Evolutionary conservation across 495 filamentous ascomycete species (phyloP), one percentile per base, ranked within the genome.

Genomic region (Friedmanniomyces endolithicus): DNA sequence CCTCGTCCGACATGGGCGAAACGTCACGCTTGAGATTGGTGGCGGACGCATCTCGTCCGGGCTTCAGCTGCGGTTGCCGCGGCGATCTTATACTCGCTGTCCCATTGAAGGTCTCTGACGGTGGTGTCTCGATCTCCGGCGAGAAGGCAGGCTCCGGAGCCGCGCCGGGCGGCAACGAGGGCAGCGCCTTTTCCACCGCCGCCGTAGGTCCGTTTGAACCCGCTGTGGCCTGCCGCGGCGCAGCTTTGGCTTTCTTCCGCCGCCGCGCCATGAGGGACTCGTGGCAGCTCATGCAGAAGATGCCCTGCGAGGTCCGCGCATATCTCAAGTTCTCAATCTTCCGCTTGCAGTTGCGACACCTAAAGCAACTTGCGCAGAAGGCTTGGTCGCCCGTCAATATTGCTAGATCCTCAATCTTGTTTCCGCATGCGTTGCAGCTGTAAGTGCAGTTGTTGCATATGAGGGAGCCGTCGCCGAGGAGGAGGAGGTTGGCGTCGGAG

Each of bases 371-470:
- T 22, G 90, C 88, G 69, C 94, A 99, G 64, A 94, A 99, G n/a
- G 94, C 94, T 67, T 99, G 89, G 64, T 99, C 94, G 50, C 94
- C 94, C 0, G 94, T 99, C 41, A 99, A 75, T 67, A 99, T 99
- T 37, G 94, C 94, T 59, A 97, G 74, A 67, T 99, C 94, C 66
- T 99, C 94, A 55, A 99, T 99, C 75, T 99, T 99, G 67, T 95
- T 89, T 29, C 82, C 81, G 68, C 94, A 99, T 41, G 89, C 90
- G 68, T 86, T 95, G 73, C 94, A 99, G 74, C 89, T 96, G 71
- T 99, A 99, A 39, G 94, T 99, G 74, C 94, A 99, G 66, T 94
- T 94, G 72, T 95, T 96, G 75, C 94, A 99, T 58, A 99, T 97
- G 52, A 99, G 78, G 6, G 92, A 96, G 39, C 92, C 94, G 69